Conservation (phyloP, 495 filamentous ascomycete genomes). For the Aeminium ludgeri region DNA sequence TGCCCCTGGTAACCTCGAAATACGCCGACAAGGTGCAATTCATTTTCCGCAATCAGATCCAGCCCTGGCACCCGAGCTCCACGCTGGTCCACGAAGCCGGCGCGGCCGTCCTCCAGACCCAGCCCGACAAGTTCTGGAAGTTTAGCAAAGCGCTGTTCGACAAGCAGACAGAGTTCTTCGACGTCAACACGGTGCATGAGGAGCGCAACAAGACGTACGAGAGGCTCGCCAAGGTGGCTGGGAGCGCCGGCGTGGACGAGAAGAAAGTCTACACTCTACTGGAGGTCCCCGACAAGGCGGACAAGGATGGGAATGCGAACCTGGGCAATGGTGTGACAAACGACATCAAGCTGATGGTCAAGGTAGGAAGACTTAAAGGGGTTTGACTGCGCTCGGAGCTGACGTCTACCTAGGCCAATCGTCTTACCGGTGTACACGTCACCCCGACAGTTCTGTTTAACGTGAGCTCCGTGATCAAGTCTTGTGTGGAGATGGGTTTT, state of each 20-base stretch:
- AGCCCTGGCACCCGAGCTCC: slow-evolving; percentile 89
- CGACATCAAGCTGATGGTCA: slow-evolving; percentile 71
- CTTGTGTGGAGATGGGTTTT: not conserved
- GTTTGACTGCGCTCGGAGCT: not conserved
- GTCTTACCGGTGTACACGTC: slow-evolving; percentile 68
- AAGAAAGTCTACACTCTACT: slow-evolving; percentile 45
- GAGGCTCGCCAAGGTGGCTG: slow-evolving; percentile 53
- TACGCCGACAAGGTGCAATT: slow-evolving; percentile 46
- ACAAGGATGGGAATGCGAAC: slow-evolving; percentile 48
- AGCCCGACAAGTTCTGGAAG: slow-evolving; percentile 56
- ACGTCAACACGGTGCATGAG: slow-evolving; percentile 67
- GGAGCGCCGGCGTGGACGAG: slow-evolving; percentile 49
- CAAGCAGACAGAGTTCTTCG: slow-evolving; percentile 57
- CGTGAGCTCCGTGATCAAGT: slow-evolving; percentile 22
- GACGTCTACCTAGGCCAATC: slow-evolving; percentile 31
- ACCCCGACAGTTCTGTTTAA: slow-evolving; percentile 81
- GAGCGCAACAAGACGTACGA: slow-evolving; percentile 70
- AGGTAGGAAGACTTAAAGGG: slow-evolving; percentile 29
- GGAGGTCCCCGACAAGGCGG: slow-evolving; percentile 43
- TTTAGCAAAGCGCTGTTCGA: slow-evolving; percentile 60
- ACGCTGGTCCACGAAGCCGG: slow-evolving; percentile 80
- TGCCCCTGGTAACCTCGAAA: slow-evolving; percentile 37
- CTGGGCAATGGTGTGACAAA: slow-evolving; percentile 62
- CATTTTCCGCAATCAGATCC: slow-evolving; percentile 60
- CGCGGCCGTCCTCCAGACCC: slow-evolving; percentile 50